A percentile compares a stretch with the other conserved stretches of the same genome.
phyloP scores from a whole-genome alignment of 2,329 filamentous ascomycete genomes.

The Tolypocladium sp. region DNA sequence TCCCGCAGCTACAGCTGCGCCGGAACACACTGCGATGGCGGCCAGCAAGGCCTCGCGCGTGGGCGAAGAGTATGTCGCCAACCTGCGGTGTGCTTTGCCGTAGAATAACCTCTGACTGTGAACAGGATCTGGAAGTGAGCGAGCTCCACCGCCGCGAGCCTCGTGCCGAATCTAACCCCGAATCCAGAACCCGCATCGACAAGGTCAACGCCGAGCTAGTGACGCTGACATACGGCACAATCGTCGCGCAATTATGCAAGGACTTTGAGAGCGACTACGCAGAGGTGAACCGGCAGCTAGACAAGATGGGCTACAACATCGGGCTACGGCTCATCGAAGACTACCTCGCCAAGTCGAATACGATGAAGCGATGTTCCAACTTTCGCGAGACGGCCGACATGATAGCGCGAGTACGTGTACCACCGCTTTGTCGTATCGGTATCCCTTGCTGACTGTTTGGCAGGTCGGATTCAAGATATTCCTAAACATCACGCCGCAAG shows the following conservation, averaged over 20 bases:
- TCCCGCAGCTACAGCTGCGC: not conserved
- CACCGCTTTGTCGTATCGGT: not conserved
- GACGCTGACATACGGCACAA: constrained; percentile 93
- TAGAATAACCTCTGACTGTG: constrained; percentile 16
- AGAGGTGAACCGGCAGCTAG: constrained; percentile 94
- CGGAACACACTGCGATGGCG: constrained; percentile 33
- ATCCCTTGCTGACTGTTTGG: constrained; percentile 8
- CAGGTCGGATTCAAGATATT: constrained; percentile 99
- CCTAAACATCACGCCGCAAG: constrained; percentile 86
- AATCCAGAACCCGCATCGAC: constrained; percentile 75
- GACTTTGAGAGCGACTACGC: constrained; percentile 91
- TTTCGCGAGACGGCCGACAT: constrained; percentile 95
- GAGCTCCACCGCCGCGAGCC: constrained; percentile 1
- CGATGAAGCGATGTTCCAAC: constrained; percentile 79
- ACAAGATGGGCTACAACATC: constrained; percentile 99
- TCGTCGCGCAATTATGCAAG: constrained; percentile 91
- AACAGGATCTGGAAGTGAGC: constrained; percentile 87
- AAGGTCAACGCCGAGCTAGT: constrained; percentile 98
- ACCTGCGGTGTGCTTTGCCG: not conserved
- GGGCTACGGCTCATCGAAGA: constrained; percentile 93
- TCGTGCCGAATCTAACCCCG: constrained; percentile 17
- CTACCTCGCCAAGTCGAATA: constrained; percentile 91
- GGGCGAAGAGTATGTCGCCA: constrained; percentile 48
- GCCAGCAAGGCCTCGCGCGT: constrained; percentile 52
- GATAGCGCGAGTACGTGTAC: constrained; percentile 69